Conservation (phyloP, 1,284 basidiomycete species). For the Moniliella sp. region DNA sequence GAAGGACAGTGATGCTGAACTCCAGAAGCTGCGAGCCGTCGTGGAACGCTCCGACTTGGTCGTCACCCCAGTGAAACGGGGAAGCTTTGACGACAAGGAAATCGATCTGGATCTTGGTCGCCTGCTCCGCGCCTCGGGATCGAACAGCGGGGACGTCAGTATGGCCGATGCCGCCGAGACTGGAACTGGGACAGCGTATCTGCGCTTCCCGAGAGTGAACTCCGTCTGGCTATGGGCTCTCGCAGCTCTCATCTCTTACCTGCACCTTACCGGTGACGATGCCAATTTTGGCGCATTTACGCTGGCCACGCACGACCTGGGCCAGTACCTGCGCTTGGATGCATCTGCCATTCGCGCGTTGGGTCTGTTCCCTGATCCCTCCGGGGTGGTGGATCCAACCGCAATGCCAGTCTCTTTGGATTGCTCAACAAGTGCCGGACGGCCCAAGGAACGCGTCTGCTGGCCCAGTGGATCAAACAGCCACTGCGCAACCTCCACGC, state of each 20-base stretch:
- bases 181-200: too few relatives aligned
- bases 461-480: slow-evolving; percentile 88
- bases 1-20: slow-evolving; percentile 49
- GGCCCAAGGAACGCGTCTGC: slow-evolving; percentile 69
- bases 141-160: too few relatives aligned
- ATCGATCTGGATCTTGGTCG: slow-evolving; percentile 66
- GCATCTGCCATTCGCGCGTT: slow-evolving; percentile 78
- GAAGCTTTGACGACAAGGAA: slow-evolving; percentile 35
- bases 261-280: slow-evolving; percentile 59
- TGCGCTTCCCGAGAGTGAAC: too few relatives aligned
- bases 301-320: slow-evolving; percentile 67
- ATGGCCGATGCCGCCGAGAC: neutral
- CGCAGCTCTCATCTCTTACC: slow-evolving; percentile 60
- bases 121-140: slow-evolving; percentile 41
- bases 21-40: slow-evolving; percentile 36
- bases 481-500: slow-evolving; percentile 81
- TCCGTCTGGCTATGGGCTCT: too few relatives aligned
- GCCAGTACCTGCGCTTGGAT: slow-evolving; percentile 85
- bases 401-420: slow-evolving; percentile 52
- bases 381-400: slow-evolving; percentile 8
- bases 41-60: slow-evolving; percentile 77
- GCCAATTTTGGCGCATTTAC: slow-evolving; percentile 62
- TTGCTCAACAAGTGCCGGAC: slow-evolving; percentile 89
- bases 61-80: slow-evolving; percentile 62
- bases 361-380: slow-evolving; percentile 52